Evolutionary conservation across 805 yeast species (phyloP).

Genomic region (Candida cerambycidarum): DNA sequence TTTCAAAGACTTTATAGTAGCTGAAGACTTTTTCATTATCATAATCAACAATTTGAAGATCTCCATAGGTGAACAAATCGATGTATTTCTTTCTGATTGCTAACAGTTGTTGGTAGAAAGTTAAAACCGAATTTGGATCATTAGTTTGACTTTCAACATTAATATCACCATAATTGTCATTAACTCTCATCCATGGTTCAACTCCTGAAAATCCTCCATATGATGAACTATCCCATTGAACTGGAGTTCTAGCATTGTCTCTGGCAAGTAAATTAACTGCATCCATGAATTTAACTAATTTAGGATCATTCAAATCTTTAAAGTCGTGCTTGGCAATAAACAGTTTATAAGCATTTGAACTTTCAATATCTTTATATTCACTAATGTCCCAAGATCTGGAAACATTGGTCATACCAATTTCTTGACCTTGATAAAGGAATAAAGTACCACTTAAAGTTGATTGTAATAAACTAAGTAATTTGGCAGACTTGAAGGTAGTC

Average conservation of each 20-base stretch:
- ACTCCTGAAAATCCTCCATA: constrained; percentile 50
- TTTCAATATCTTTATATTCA: constrained; percentile 52
- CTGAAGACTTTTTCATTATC: constrained; percentile 43
- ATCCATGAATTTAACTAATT: constrained; percentile 26
- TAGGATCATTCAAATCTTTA: constrained; percentile 15
- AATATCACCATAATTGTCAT: constrained; percentile 48
- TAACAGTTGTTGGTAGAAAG: constrained; percentile 47
- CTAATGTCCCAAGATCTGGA: constrained; percentile 46
- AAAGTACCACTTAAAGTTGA: constrained; percentile 52
- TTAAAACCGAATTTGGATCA: constrained; percentile 46
- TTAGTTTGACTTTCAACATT: constrained; percentile 47
- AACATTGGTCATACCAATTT: constrained; percentile 54
- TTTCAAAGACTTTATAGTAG: constrained; percentile 36
- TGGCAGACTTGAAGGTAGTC: constrained; percentile 42
- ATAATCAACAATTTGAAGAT: constrained; percentile 43
- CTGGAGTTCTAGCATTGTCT: constrained; percentile 57
- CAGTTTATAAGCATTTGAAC: constrained; percentile 41
- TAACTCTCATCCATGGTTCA: constrained; percentile 54
- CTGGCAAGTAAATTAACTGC: constrained; percentile 42
- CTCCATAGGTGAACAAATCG: constrained; percentile 48
- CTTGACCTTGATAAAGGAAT: constrained; percentile 62
- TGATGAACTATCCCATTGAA: constrained; percentile 49
- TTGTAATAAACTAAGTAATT: constrained; percentile 47
- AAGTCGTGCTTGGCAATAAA: constrained; percentile 25
- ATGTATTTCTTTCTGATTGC: constrained; percentile 43